Conservation (phyloP, 495 filamentous ascomycete species). For the Penicillium flavigenum region DNA sequence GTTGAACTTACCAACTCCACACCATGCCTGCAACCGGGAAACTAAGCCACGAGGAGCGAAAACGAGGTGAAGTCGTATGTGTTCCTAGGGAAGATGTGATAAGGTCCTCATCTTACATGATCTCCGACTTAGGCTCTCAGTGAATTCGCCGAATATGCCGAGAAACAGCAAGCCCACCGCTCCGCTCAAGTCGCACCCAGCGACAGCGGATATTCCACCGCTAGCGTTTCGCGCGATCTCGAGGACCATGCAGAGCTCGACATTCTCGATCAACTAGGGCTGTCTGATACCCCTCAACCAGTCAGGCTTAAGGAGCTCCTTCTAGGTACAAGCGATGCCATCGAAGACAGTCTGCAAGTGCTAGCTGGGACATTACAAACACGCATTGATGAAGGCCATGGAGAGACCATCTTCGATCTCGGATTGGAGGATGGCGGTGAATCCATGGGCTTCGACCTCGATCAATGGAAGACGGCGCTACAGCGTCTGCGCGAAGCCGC, state of each 20-base stretch:
- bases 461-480: slow-evolving; percentile 77
- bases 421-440: slow-evolving; percentile 92
- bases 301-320: slow-evolving; percentile 75
- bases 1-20: slow-evolving; percentile 4
- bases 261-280: slow-evolving; percentile 81
- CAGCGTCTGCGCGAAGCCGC: slow-evolving; percentile 65
- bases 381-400: slow-evolving; percentile 80
- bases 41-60: slow-evolving; percentile 69
- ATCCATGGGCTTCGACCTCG: slow-evolving; percentile 75
- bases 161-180: slow-evolving; percentile 81
- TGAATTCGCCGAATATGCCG: slow-evolving; percentile 97
- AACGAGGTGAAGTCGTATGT: slow-evolving; percentile 79
- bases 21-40: slow-evolving; percentile 47
- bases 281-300: slow-evolving; percentile 70
- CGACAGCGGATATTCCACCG: slow-evolving; percentile 46
- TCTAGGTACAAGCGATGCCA: slow-evolving; percentile 59
- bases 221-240: slow-evolving; percentile 37
- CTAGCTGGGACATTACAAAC: slow-evolving; percentile 60
- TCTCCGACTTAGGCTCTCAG: slow-evolving; percentile 67
- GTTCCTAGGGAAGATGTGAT: background rate
- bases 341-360: slow-evolving; percentile 58
- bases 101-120: slow-evolving; percentile 9
- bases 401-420: slow-evolving; percentile 88
- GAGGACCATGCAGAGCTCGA: slow-evolving; percentile 90
- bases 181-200: slow-evolving; percentile 43